phyloP scores from a whole-genome alignment of 208 protist species.

The Leishmania mexicana region DNA sequence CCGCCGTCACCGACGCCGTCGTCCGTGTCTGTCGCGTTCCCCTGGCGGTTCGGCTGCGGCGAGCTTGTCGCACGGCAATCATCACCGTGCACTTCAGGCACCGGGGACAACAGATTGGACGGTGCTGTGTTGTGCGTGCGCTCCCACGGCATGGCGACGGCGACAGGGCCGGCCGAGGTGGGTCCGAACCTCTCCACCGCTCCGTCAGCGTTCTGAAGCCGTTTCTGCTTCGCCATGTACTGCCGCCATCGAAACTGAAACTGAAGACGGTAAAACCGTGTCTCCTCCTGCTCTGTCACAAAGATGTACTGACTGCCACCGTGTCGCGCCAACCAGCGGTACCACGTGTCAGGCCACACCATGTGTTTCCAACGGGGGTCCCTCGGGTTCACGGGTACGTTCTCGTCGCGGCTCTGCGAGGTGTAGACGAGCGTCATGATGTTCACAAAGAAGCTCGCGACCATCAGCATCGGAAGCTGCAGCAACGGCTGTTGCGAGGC shows the following conservation, averaged over 20 bases:
- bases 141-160: background rate
- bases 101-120: background rate
- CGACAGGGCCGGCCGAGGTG: background rate
- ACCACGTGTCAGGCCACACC: conserved; percentile 88
- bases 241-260: conserved; percentile 67
- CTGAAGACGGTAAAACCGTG: conserved; percentile 73
- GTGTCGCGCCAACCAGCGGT: conserved; percentile 81
- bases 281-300: conserved; percentile 69
- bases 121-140: conserved; percentile 11
- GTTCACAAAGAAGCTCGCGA: conserved; percentile 74
- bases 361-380: conserved; percentile 85
- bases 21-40: background rate
- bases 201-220: background rate
- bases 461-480: conserved; percentile 72
- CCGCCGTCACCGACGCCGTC: background rate
- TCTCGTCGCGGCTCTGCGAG: conserved; percentile 52
- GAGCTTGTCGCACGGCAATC: background rate
- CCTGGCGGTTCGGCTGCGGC: conserved; percentile 13
- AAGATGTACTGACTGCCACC: conserved; percentile 94
- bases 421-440: conserved; percentile 90
- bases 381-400: conserved; percentile 65
- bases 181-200: background rate
- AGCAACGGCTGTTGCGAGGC: conserved; percentile 59
- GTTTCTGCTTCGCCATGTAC: conserved; percentile 60
- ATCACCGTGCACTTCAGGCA: background rate